phyloP scores from a whole-genome alignment of 768 basidiomycete species.

The Steccherinum ochraceum region DNA sequence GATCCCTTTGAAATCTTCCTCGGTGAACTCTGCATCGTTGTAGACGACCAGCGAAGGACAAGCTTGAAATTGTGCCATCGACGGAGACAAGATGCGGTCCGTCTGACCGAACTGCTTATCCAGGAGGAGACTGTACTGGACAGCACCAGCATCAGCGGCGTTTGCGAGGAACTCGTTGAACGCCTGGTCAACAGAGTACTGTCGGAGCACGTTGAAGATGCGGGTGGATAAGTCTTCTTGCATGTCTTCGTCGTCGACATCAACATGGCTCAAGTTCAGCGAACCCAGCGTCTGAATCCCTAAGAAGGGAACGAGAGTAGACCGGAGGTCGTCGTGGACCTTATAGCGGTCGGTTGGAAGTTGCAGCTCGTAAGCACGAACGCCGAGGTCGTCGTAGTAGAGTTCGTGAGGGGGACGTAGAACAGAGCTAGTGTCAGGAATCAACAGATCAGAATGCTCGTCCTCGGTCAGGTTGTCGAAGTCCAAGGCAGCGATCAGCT shows the following conservation, averaged over 20 bases:
- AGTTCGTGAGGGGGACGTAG: conserved; percentile 3
- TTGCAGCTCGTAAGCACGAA: background rate
- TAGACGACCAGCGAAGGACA: conserved; percentile 37
- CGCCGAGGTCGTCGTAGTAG: conserved; percentile 12
- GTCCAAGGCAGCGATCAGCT: background rate
- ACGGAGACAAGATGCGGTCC: conserved; percentile 24
- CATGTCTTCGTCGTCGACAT: conserved; percentile 33
- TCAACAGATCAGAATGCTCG: conserved; percentile 12
- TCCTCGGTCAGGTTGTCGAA: conserved; percentile 11
- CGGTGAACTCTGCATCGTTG: conserved; percentile 36
- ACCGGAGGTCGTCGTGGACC: background rate
- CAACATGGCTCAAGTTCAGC: conserved; percentile 10
- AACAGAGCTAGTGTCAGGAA: conserved; percentile 4
- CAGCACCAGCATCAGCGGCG: conserved; percentile 43
- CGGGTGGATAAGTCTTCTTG: conserved; percentile 36
- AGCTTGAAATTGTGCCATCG: conserved; percentile 29
- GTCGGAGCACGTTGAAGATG: conserved; percentile 34
- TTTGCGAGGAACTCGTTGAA: conserved; percentile 49
- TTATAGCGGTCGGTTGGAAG: background rate
- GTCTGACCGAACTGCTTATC: conserved; percentile 22
- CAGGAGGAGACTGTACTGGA: conserved; percentile 33
- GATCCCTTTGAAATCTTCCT: conserved; percentile 41
- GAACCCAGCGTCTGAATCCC: conserved; percentile 14
- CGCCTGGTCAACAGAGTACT: conserved; percentile 38
- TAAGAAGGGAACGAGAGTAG: conserved; percentile 10